Base-by-base conservation (phyloP, 257 asterid genomes). In the Capsicum baccatum region DNA sequence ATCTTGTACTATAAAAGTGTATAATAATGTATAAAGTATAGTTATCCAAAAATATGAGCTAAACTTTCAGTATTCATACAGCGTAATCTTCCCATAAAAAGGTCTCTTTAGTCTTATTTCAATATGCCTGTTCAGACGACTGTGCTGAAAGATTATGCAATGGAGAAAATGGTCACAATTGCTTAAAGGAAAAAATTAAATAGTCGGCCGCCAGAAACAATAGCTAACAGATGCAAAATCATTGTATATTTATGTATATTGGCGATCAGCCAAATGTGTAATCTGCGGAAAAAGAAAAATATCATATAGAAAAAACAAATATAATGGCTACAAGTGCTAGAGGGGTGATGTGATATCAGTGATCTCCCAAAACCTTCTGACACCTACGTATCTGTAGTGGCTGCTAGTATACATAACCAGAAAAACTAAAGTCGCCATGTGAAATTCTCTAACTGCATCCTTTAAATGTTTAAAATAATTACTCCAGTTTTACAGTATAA, bases 401-500 rank as follows among this genome's bases (percentile, higher is more conserved):
- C 50, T 71, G 58, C 79, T 71, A 47, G 79, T 47, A 47, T 47
- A 71, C 79, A 47, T 57, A 71, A 47, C 58, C 79, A 47, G 9
- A 47, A 71, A 71, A 71, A 47, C 79, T 78, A 78, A 76, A 78
- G 26, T 54, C 8, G 58, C 16, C 60, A 76, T 33, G 48, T 52
- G 59, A 52, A 12, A 78, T 54, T 78, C 63, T 52, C 33, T 78
- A 33, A 52, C 64, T 78, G 54, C 64, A 78, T 54, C 81, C 54
- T 14, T 54, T 54, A 54, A 76, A 26, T 76, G 64, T 54, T 78
- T 16, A 13, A 26, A 26, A 76, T 50, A 76, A 54, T 76, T 76
- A 76, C 64, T 52, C 64, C 15, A 78, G 81, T 78, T 55, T 14
- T 78, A 54, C 64, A 54, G 63, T 26, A 54, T 26, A 78, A 78